Evolutionary conservation across 2,329 filamentous ascomycete species (phyloP), one percentile per base, ranked within the genome.

Genomic region (Moelleriella libera): DNA sequence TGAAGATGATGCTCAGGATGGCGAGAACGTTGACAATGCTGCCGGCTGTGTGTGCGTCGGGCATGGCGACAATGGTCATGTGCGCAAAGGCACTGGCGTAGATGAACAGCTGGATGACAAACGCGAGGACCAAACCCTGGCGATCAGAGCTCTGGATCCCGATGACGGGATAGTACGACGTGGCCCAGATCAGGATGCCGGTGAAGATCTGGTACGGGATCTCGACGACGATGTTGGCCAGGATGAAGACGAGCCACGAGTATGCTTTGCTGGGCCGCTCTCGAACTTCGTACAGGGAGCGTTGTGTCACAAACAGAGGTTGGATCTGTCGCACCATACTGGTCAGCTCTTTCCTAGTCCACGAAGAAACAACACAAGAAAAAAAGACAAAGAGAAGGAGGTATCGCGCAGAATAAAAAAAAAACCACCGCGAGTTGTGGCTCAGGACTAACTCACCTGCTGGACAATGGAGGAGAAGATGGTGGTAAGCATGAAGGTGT

Each of bases 181-280:
- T 75, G 1, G 74, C 72, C 55, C 71, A 88, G 52, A 79, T 74
- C 9, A 87, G 58, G 28, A 85, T 63, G 10, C 74, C 80, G 1
- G 78, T 75, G 8, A 86, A 48, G 37, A 79, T 69, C 58, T 87
- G 80, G 68, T 80, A 88, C 0, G 83, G 83, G 1, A 87, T 69
- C 59, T 89, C 85, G 45, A 85, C 82, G 40, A 84, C 47, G 47
- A 88, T 76, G 58, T 86, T 85, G 57, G 81, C 76, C 3, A 83
- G 64, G 60, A 88, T 74, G 63, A 88, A 88, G 1, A 75, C 80
- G 53, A 78, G 72, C 84, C 84, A 88, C 0, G 80, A 85, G 65
- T 88, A 89, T 0, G 80, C 71, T 57, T 86, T 86, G 60, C 74
- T 78, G 0, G 84, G 83, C 1, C 83, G 75, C 62, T 89, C 85